These are phyloP conservation scores for Colletotrichum sp. DNA, from an alignment of 2,329 filamentous ascomycete species.

Conservation along the genomic window DNA sequence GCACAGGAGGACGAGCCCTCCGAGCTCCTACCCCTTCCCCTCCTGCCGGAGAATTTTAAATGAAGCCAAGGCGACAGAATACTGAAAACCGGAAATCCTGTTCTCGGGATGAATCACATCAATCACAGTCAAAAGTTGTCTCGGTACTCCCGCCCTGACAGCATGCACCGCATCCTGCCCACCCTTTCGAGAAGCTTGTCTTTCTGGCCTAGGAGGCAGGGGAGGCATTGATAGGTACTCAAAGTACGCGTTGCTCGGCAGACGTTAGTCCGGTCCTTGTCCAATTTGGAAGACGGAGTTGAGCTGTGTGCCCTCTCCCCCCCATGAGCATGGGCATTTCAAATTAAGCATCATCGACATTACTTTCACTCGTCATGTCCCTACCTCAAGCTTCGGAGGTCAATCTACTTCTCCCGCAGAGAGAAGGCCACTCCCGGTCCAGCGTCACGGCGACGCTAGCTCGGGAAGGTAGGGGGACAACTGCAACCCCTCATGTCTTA, in stretches of 20 bases:
- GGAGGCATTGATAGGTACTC: not conserved
- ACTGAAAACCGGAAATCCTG: not conserved
- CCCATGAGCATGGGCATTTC: not conserved
- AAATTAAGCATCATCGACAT: not conserved
- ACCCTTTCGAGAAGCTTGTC: not conserved
- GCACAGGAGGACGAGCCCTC: not conserved
- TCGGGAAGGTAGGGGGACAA: not conserved
- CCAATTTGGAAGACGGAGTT: not conserved
- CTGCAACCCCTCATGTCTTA: not conserved
- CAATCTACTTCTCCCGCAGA: not conserved
- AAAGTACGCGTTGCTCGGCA: not conserved
- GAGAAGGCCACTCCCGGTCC: not conserved
- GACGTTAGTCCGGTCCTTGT: not conserved
- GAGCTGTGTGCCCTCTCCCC: not conserved
- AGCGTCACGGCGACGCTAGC: not conserved
- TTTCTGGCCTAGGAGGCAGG: not conserved
- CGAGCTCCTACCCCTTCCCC: not conserved
- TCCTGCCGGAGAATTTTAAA: not conserved
- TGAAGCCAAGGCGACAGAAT: not conserved
- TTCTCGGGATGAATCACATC: not conserved
- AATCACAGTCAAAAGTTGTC: not conserved
- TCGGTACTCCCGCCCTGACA: not conserved
- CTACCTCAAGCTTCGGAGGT: not conserved
- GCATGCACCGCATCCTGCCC: not conserved
- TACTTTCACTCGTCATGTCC: not conserved